These are phyloP conservation scores for Picocystis salinarum DNA, from an alignment of 139 green algal species.

Conservation along the genomic window DNA sequence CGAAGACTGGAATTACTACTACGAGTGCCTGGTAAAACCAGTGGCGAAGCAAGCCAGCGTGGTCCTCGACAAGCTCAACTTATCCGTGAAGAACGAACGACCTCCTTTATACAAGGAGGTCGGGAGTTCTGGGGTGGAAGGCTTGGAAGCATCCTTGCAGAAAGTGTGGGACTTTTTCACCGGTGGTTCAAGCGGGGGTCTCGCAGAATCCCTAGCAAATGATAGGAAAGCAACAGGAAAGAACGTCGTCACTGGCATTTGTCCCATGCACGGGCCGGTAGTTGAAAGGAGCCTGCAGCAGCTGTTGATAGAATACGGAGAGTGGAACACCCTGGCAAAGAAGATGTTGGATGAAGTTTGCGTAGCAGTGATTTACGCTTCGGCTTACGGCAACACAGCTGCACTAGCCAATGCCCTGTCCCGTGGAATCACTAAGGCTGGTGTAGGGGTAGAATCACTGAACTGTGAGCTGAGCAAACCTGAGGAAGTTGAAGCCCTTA, in stretches of 20 bases:
- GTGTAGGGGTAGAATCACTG: slow-evolving; percentile 68
- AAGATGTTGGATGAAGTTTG: slow-evolving; percentile 2
- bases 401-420: too few relatives aligned
- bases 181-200: too few relatives aligned
- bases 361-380: slow-evolving; percentile 77
- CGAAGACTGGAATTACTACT: slow-evolving; percentile 77
- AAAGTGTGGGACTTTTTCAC: too few relatives aligned
- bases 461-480: slow-evolving; percentile 62
- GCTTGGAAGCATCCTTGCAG: slow-evolving; percentile 3
- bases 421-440: slow-evolving; percentile 59
- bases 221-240: too few relatives aligned
- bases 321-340: slow-evolving; percentile 16
- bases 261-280: slow-evolving; percentile 69
- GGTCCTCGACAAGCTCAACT: slow-evolving; percentile 54
- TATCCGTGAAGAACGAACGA: slow-evolving; percentile 17
- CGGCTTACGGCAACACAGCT: too few relatives aligned
- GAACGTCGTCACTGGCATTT: too few relatives aligned
- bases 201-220: too few relatives aligned
- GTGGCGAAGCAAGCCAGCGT: slow-evolving; percentile 34
- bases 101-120: too few relatives aligned
- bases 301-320: slow-evolving; percentile 46
- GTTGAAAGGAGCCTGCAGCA: slow-evolving; percentile 34
- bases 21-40: slow-evolving; percentile 84
- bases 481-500: slow-evolving; percentile 41
- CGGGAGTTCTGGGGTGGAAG: too few relatives aligned